Evolutionary conservation across 345 rosid species (phyloP).

Genomic region (Anastatica hierochuntica): DNA sequence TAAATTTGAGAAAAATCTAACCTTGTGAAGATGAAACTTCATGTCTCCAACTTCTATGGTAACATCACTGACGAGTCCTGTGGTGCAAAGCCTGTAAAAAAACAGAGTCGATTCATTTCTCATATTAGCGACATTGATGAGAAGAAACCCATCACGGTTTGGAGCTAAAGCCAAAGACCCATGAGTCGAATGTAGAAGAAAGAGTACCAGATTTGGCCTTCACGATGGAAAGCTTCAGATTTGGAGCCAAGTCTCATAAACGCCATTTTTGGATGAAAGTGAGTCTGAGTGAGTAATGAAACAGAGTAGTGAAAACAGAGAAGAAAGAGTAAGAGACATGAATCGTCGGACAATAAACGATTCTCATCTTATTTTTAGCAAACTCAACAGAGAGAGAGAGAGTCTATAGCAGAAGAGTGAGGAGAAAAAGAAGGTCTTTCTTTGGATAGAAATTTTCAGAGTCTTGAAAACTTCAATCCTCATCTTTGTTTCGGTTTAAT

Average conservation of each 20-base stretch:
- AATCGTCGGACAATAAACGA: not conserved
- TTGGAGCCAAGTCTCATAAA: slow-evolving; percentile 68
- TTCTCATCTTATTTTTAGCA: slow-evolving; percentile 2
- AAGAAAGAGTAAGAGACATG: not conserved
- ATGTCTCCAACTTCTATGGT: slow-evolving; percentile 49
- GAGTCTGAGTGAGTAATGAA: slow-evolving; percentile 1
- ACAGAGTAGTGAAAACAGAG: not conserved
- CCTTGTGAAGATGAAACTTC: slow-evolving; percentile 83
- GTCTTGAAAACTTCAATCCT: no score
- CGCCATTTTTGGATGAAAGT: slow-evolving; percentile 35
- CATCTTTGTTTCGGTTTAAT: no score
- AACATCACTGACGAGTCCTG: slow-evolving; percentile 70
- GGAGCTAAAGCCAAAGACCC: not conserved
- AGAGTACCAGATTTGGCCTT: slow-evolving; percentile 46
- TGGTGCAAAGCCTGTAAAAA: slow-evolving; percentile 45
- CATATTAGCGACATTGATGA: not conserved
- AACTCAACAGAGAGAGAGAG: slow-evolving; percentile 5
- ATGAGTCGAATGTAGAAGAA: not conserved
- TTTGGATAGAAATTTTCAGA: no score
- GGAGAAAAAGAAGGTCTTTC: slow-evolving; percentile 16
- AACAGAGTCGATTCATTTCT: no score
- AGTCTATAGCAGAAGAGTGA: slow-evolving; percentile 30
- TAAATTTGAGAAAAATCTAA: slow-evolving; percentile 6
- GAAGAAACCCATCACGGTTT: not conserved
- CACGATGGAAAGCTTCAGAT: slow-evolving; percentile 54